These are phyloP conservation scores for Pyrenula massariospora DNA, from an alignment of 495 filamentous ascomycete species.

Conservation along the genomic window DNA sequence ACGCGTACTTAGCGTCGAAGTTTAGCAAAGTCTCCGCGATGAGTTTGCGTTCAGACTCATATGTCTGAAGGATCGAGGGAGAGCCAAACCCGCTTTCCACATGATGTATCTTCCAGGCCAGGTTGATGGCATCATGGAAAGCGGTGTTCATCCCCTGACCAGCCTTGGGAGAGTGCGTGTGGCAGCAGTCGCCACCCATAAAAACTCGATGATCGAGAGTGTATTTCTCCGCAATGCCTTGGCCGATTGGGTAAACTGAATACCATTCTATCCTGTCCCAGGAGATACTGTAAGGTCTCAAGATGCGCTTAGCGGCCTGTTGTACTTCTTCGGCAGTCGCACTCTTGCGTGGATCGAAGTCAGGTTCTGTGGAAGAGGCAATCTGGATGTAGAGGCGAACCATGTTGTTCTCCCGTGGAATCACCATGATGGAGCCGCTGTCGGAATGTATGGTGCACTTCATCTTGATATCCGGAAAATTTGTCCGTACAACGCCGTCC, in stretches of 20 bases:
- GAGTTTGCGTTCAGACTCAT: constrained; percentile 54
- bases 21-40: constrained; percentile 62
- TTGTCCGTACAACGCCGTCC: constrained; percentile 62
- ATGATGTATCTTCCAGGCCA: constrained; percentile 69
- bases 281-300: constrained; percentile 43
- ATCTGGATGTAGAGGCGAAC: constrained; percentile 71
- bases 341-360: constrained; percentile 34
- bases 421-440: constrained; percentile 43
- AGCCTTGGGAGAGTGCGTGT: constrained; percentile 52
- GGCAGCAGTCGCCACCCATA: constrained; percentile 47
- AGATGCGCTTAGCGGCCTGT: constrained; percentile 41
- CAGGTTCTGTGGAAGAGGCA: constrained; percentile 46
- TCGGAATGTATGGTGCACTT: constrained; percentile 60
- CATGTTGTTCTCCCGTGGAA: constrained; percentile 52
- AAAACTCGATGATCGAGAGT: constrained; percentile 40
- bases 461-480: constrained; percentile 49
- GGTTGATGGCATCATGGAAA: constrained; percentile 47
- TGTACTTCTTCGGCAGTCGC: constrained; percentile 46
- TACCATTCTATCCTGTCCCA: constrained; percentile 42
- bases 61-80: constrained; percentile 51
- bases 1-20: constrained; percentile 58
- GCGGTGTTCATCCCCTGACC: constrained; percentile 43
- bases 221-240: constrained; percentile 45
- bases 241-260: constrained; percentile 48
- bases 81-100: constrained; percentile 46